A percentile compares a stretch with the other conserved stretches of the same genome.
phyloP scores from a whole-genome alignment of 78 protist genomes.

The Dictyostelium intermedium region DNA sequence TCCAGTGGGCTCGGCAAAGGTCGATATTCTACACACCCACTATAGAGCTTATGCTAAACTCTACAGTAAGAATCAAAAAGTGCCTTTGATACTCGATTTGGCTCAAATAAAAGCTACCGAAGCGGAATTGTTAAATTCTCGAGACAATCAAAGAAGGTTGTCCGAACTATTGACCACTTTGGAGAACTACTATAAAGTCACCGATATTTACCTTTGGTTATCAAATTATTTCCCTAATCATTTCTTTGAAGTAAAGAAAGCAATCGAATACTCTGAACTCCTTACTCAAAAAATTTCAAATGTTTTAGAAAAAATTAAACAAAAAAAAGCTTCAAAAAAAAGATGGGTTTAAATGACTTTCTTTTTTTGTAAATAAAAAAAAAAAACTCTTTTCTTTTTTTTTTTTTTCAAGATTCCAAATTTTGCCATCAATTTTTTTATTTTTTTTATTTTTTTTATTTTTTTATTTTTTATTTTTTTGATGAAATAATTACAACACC shows the following conservation, averaged over 20 bases:
- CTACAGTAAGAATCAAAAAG: background rate
- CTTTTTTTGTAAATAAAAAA: background rate
- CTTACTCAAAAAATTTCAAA: background rate
- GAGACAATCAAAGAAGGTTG: background rate
- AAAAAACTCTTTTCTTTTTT: background rate
- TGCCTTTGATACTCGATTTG: background rate
- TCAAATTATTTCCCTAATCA: conserved; percentile 9
- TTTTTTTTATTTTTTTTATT: background rate
- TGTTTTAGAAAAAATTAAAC: background rate
- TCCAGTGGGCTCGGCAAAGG: background rate
- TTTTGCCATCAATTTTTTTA: background rate
- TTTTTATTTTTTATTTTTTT: background rate
- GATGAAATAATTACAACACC: background rate
- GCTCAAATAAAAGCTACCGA: background rate
- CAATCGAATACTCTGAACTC: background rate
- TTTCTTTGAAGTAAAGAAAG: background rate
- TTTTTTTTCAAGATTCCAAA: background rate
- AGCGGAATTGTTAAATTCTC: background rate
- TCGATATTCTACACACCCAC: background rate
- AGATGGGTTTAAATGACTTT: background rate
- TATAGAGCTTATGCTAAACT: background rate
- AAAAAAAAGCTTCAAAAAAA: background rate
- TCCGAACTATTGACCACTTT: background rate
- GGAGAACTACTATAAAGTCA: background rate
- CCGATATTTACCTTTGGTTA: conserved; percentile 45